A percentile compares a stretch with the other conserved stretches of the same genome.
Evolutionary conservation across 1,284 basidiomycete genomes (phyloP).

Genomic region (Cryptococcus wingfieldii): DNA sequence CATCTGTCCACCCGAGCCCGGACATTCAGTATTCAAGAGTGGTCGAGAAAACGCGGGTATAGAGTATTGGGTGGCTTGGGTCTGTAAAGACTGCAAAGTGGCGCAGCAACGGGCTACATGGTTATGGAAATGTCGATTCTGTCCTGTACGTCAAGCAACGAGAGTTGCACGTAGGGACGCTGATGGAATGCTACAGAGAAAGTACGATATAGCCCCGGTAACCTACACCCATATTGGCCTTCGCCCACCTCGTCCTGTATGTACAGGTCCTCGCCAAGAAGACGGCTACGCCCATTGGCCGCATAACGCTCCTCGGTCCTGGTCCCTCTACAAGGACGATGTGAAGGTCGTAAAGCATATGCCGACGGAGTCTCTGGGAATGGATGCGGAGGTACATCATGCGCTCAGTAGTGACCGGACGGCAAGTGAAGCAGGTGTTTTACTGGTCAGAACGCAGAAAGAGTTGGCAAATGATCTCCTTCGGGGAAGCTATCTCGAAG

Average conservation of each 20-base stretch:
- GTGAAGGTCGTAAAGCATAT: slow-evolving; percentile 35
- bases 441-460: slow-evolving; percentile 16
- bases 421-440: slow-evolving; percentile 3
- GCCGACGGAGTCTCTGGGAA: slow-evolving; percentile 12
- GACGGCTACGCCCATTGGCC: slow-evolving; percentile 25
- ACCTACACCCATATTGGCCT: slow-evolving; percentile 24
- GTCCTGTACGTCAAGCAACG: slow-evolving; percentile 16
- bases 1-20: slow-evolving; percentile 20
- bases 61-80: slow-evolving; percentile 39
- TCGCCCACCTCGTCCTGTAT: slow-evolving; percentile 24
- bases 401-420: slow-evolving; percentile 19
- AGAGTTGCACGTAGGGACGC: not conserved
- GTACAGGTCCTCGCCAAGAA: slow-evolving; percentile 30
- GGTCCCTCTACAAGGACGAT: slow-evolving; percentile 29
- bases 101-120: slow-evolving; percentile 40
- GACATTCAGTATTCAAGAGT: slow-evolving; percentile 3
- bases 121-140: slow-evolving; percentile 39
- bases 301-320: slow-evolving; percentile 11
- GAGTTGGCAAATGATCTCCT: slow-evolving; percentile 6
- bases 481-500: no score
- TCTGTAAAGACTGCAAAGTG: slow-evolving; percentile 34
- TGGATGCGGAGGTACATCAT: slow-evolving; percentile 25
- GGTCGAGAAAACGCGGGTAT: slow-evolving; percentile 18
- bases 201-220: slow-evolving; percentile 10
- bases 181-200: not conserved